Evolutionary conservation across 495 filamentous ascomycete genomes (phyloP), one percentile per base, ranked within the genome.

Genomic region (Niebla homalea): DNA sequence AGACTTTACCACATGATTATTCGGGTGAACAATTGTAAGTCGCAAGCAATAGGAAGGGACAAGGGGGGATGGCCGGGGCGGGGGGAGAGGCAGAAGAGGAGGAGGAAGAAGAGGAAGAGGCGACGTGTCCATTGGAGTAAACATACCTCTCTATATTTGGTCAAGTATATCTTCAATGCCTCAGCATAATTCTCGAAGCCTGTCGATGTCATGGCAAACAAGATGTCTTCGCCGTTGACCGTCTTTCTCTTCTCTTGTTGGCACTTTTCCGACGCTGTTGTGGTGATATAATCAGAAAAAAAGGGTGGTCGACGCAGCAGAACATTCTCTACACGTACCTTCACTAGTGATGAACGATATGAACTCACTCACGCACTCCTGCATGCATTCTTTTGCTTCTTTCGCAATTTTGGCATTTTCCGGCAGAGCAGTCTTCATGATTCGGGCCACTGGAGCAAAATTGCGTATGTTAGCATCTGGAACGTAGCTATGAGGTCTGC

Each of bases 341-440:
- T 98, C 92, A 65, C 89, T 96, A 23, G 92, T 98, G 67, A 98
- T 98, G 73, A 98, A 98, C 16, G 90, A 96, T 73, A 98, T 98
- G 69, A 97, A 98, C 75, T 98, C 92, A 82, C 89, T 96, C 53
- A 98, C 92, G 61, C 92, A 98, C 70, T 98, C 92, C 67, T 98
- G 92, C 92, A 98, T 97, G 70, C 92, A 98, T 64, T 98, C 92
- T 66, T 98, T 98, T 29, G 92, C 92, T 66, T 98, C 92, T 62
- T 98, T 98, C 38, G 92, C 92, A 55, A 98, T 98, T 74, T 98
- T 98, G 49, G 92, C 92, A 65, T 98, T 98, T 56, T 98, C 93
- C 15, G 92, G 92, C 21, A 98, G 72, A 3, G 92, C 92, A 48
- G 83, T 81, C 66, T 98, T 98, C 92, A 98, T 98, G 64, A 98